These are phyloP conservation scores for Tolypocladium tundrense DNA, from an alignment of 2,329 filamentous ascomycete species.

Conservation along the genomic window DNA sequence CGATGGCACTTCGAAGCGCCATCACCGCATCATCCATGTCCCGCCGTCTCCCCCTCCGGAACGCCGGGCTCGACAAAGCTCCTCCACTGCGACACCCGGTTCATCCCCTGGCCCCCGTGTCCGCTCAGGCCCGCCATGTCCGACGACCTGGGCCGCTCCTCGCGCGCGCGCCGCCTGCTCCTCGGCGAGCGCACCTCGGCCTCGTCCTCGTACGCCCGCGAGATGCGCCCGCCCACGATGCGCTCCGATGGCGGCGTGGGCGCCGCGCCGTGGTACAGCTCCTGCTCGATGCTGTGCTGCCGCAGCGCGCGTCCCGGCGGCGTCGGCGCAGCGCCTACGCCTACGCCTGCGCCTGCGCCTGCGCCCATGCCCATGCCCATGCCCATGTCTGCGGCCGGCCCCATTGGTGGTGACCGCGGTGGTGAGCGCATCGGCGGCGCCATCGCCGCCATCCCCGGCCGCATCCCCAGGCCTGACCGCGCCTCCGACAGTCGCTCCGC, in stretches of 20 bases:
- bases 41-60: slow-evolving; percentile 20
- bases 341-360: slow-evolving; percentile 1
- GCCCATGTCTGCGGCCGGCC: slow-evolving; percentile 18
- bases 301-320: slow-evolving; percentile 12
- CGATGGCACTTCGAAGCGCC: too few species aligned
- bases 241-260: slow-evolving; percentile 19
- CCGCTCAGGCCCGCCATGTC: slow-evolving; percentile 37
- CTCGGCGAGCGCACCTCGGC: slow-evolving; percentile 15
- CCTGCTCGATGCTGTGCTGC: slow-evolving; percentile 29
- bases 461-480: slow-evolving; percentile 15
- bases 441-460: slow-evolving; percentile 1
- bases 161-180: slow-evolving; percentile 15
- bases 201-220: slow-evolving; percentile 22
- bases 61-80: slow-evolving; percentile 34
- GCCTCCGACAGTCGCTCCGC: slow-evolving; percentile 40
- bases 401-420: slow-evolving; percentile 22
- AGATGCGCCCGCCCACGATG: slow-evolving; percentile 14
- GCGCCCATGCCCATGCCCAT: too few species aligned
- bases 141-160: slow-evolving; percentile 25
- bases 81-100: slow-evolving; percentile 38
- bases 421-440: slow-evolving; percentile 4
- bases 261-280: slow-evolving; percentile 20
- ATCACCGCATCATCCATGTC: too few species aligned
- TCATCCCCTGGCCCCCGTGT: slow-evolving; percentile 29
- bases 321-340: slow-evolving; percentile 9